Evolutionary conservation across 768 basidiomycete species (phyloP), one percentile per base, ranked within the genome.

Genomic region (Coprinopsis strossmayeri): DNA sequence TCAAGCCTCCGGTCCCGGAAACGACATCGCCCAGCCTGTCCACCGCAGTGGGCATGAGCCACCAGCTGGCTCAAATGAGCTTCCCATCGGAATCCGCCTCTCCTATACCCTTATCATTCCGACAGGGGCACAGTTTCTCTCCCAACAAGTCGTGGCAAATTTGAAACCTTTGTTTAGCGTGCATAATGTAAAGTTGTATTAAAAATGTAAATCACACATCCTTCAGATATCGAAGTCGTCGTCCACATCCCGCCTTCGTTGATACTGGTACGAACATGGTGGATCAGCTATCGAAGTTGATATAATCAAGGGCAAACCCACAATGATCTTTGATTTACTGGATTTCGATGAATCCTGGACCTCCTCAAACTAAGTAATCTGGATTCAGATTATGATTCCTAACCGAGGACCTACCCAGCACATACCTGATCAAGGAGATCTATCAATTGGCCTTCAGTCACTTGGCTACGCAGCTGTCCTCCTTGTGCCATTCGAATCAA

Each of bases 381-480:
- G 30, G 3, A 20, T 24, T 1, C 27, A 34, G 21, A 25, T 28
- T 18, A 32, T 26, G n/a, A n/a, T n/a, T n/a, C n/a, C n/a, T n/a
- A n/a, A n/a, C n/a, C n/a, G n/a, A n/a, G n/a, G n/a, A n/a, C n/a
- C n/a, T n/a, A n/a, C n/a, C n/a, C n/a, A n/a, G n/a, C n/a, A 32
- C 66, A n/a, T 52, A 86, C 92, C 77, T 95, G 89, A 56, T 94
- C 87, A 50, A 95, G 73, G 28, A 95, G 69, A 41, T 82, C 83
- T 55, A 96, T 90, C 46, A 96, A 73, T 61, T 92, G 89, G 40
- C 74, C 68, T 61, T 96, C 92, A 24, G 74, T 79, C 34, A 95
- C 84, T 24, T 81, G 71, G 1, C 83, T 84, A 37, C 84, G 75
- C 32, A 95, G 63, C 62, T 92, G 89, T 5, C 91, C 89, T 1